Evolutionary conservation across 495 filamentous ascomycete genomes (phyloP).

Genomic region (Neurospora pannonica): DNA sequence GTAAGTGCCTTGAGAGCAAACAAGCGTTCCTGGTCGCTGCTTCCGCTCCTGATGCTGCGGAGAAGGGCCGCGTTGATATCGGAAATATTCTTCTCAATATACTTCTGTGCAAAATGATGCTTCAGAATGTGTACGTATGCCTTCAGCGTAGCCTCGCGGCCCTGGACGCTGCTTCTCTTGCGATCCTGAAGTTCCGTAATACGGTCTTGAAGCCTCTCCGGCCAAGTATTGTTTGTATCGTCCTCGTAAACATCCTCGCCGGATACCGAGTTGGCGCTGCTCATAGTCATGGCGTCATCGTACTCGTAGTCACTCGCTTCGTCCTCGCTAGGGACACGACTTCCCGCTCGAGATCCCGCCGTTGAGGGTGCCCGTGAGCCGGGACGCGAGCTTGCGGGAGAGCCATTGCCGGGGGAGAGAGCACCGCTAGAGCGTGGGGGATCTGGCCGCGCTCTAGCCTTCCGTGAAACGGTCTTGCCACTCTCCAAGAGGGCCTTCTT

Average conservation of each 20-base stretch:
- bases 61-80: constrained; percentile 66
- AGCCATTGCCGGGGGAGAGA: constrained; percentile 21
- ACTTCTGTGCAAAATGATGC: constrained; percentile 60
- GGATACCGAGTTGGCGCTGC: constrained; percentile 17
- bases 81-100: constrained; percentile 47
- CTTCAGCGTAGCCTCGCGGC: constrained; percentile 62
- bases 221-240: constrained; percentile 48
- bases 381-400: constrained; percentile 14
- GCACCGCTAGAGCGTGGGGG: constrained; percentile 49
- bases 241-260: constrained; percentile 41
- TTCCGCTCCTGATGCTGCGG: constrained; percentile 61
- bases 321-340: constrained; percentile 66
- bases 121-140: constrained; percentile 65
- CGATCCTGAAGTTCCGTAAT: constrained; percentile 76
- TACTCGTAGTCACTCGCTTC: constrained; percentile 47
- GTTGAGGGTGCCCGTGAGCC: constrained; percentile 14
- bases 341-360: constrained; percentile 46
- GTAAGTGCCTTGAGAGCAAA: constrained; percentile 67
- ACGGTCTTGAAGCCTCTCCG: constrained; percentile 56
- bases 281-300: constrained; percentile 29
- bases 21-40: constrained; percentile 62
- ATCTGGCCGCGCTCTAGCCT: constrained; percentile 65
- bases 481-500: constrained; percentile 71
- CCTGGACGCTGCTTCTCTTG: constrained; percentile 74
- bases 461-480: constrained; percentile 87